Evolutionary conservation across 192 early-diverging fungal genomes (phyloP), one percentile per base, ranked within the genome.

Genomic region (Oehlia diaphana): DNA sequence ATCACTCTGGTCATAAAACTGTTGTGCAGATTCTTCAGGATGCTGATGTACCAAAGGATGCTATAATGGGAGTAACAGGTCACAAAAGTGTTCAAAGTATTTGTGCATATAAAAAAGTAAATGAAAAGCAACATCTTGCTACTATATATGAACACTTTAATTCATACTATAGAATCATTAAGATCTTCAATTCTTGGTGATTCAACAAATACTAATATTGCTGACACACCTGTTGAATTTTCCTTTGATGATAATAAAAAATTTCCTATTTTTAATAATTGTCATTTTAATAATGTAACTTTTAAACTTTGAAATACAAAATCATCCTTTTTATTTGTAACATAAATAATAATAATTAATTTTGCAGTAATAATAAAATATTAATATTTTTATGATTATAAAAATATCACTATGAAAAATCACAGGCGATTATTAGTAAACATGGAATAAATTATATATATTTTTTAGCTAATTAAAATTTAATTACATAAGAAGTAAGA

Each of bases 381-480:
- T 47, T 47, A 2, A 47, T 35, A 35, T 35, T 35, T 35, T 35
- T 10, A 47, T 12, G 8, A 10, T 39, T 42, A 19, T 42, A 1
- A 69, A 69, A 44, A 69, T 69, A 39, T 69, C 67, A 69, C 16
- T 69, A 69, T 26, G 23, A 69, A 69, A 69, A 69, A 39, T 69
- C 67, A 42, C 35, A 39, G 37, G 19, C 39, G 19, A 69, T 8
- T 39, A 69, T 28, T 69, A 47, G 10, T 47, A 47, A 47, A 47
- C 44, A 47, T 47, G 44, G 10, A 9, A 47, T 47, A 47, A 47
- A 10, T n/a, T n/a, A n/a, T n/a, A n/a, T n/a, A n/a, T n/a, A n/a
- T n/a, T n/a, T n/a, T n/a, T n/a, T n/a, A n/a, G n/a, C n/a, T n/a
- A n/a, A n/a, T n/a, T n/a, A n/a, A n/a, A n/a, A n/a, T n/a, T n/a